These are phyloP conservation scores for Phytophthora palmivora DNA, from an alignment of 352 stramenopile genomes.

Conservation along the genomic window DNA sequence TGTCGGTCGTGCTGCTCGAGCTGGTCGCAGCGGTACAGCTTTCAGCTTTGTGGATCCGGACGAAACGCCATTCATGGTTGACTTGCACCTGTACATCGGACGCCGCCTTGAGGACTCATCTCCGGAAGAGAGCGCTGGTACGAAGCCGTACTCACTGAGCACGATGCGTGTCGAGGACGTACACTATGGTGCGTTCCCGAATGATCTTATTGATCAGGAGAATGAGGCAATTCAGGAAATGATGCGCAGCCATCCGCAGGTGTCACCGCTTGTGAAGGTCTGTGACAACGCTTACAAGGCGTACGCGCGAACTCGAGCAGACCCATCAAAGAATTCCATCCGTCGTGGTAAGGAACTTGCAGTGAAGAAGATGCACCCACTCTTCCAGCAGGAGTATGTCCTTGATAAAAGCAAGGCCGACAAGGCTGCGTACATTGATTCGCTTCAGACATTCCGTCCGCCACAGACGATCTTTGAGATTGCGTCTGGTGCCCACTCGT, in stretches of 20 bases:
- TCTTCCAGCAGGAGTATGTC: constrained; percentile 91
- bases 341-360: constrained; percentile 94
- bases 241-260: constrained; percentile 78
- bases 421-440: constrained; percentile 93
- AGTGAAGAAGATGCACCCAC: constrained; percentile 92
- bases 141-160: constrained; percentile 88
- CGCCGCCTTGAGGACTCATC: constrained; percentile 82
- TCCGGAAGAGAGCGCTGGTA: constrained; percentile 44
- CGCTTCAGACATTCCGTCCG: constrained; percentile 93
- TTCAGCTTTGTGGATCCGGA: constrained; percentile 98
- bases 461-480: constrained; percentile 98
- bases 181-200: constrained; percentile 98
- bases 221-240: constrained; percentile 95
- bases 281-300: constrained; percentile 98
- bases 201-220: constrained; percentile 95
- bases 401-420: constrained; percentile 78
- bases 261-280: constrained; percentile 87
- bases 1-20: constrained; percentile 94
- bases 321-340: constrained; percentile 96
- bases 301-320: constrained; percentile 95
- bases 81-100: constrained; percentile 97
- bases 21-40: constrained; percentile 94
- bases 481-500: constrained; percentile 83
- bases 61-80: constrained; percentile 99
- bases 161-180: constrained; percentile 97